Evolutionary conservation across 163 green algal species (phyloP).

Genomic region (Scenedesmus sp.): DNA sequence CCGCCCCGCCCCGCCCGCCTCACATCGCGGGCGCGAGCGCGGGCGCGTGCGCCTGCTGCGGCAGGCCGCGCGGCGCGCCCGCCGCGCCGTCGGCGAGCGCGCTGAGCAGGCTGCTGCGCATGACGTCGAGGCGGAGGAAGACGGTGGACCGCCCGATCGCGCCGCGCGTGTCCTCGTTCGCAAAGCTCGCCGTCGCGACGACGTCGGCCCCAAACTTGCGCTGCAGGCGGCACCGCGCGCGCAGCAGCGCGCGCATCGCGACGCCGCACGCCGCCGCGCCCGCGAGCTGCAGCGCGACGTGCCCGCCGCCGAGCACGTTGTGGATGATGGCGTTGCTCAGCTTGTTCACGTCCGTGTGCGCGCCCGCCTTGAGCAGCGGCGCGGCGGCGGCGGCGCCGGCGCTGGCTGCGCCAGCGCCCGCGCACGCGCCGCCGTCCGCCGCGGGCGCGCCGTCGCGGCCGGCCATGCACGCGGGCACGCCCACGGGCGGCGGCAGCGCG

Average conservation of each 20-base stretch:
- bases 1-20: neutral
- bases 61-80: neutral
- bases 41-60: constrained; percentile 9
- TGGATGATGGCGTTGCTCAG: constrained; percentile 45
- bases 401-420: neutral
- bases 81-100: neutral
- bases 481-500: constrained; percentile 36
- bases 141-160: constrained; percentile 41
- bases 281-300: constrained; percentile 42
- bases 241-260: constrained; percentile 38
- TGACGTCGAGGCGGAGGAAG: constrained; percentile 43
- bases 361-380: constrained; percentile 40
- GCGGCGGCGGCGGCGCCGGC: neutral
- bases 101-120: constrained; percentile 37
- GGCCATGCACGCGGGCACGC: constrained; percentile 32
- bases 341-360: constrained; percentile 38
- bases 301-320: constrained; percentile 35
- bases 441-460: constrained; percentile 22
- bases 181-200: constrained; percentile 31
- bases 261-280: constrained; percentile 40
- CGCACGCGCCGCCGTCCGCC: neutral
- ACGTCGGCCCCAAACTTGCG: constrained; percentile 35
- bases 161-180: constrained; percentile 42
- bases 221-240: constrained; percentile 27
- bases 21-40: neutral